Conservation (phyloP, 169 alveolate species). For the Plasmodium chabaudi region DNA sequence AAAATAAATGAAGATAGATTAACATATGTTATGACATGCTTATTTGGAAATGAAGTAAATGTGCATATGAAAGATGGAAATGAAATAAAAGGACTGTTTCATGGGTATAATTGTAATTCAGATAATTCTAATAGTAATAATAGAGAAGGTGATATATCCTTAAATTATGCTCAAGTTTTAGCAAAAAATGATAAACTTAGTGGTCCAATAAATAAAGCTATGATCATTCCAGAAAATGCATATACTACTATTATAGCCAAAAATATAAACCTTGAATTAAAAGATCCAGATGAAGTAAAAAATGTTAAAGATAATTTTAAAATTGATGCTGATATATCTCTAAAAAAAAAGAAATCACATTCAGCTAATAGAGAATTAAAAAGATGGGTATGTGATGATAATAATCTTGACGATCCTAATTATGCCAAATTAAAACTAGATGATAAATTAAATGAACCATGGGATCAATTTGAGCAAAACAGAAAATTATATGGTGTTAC, state of each 20-base stretch:
- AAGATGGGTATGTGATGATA: constrained; percentile 70
- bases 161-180: constrained; percentile 43
- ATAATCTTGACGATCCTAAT: not conserved
- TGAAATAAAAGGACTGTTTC: constrained; percentile 56
- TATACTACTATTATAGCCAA: constrained; percentile 49
- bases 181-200: constrained; percentile 45
- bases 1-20: constrained; percentile 41
- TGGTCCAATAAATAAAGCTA: constrained; percentile 71
- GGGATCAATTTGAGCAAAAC: constrained; percentile 74
- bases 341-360: constrained; percentile 34
- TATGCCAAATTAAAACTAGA: constrained; percentile 50
- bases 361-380: constrained; percentile 68
- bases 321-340: constrained; percentile 71
- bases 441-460: constrained; percentile 62
- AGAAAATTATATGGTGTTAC: constrained; percentile 73
- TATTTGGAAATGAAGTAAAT: constrained; percentile 65
- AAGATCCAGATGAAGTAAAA: constrained; percentile 63
- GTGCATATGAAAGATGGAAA: constrained; percentile 75
- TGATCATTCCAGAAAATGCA: constrained; percentile 56
- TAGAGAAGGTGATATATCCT: constrained; percentile 38
- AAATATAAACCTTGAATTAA: constrained; percentile 49
- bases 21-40: constrained; percentile 51
- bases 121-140: constrained; percentile 8
- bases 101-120: constrained; percentile 65
- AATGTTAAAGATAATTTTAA: constrained; percentile 25